A percentile compares a stretch with the other conserved stretches of the same genome.
phyloP scores from a whole-genome alignment of 169 alveolate genomes.

The Eimeria falciformis region DNA sequence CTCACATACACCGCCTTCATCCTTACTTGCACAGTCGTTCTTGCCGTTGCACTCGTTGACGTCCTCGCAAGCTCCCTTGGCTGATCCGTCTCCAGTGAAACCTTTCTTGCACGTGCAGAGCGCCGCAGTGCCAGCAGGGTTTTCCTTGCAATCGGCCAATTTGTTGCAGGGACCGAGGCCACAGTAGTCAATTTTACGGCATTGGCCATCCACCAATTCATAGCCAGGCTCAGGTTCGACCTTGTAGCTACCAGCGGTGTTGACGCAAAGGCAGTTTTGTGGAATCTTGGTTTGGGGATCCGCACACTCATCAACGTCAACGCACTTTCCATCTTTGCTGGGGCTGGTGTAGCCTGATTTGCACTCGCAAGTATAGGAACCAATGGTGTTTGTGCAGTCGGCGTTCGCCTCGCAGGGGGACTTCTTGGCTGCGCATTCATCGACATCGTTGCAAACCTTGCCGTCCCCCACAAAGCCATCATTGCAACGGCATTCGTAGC shows the following conservation, averaged over 20 bases:
- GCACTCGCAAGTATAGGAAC: slow-evolving; percentile 82
- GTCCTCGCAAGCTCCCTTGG: slow-evolving; percentile 77
- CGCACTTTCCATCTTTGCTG: slow-evolving; percentile 55
- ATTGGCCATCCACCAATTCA: slow-evolving; percentile 52
- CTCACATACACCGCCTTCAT: slow-evolving; percentile 67
- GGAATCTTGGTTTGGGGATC: slow-evolving; percentile 51
- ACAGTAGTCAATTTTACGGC: slow-evolving; percentile 81
- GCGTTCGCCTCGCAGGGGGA: slow-evolving; percentile 63
- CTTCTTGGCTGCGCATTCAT: slow-evolving; percentile 79
- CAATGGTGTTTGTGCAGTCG: slow-evolving; percentile 80
- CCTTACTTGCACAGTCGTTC: slow-evolving; percentile 24
- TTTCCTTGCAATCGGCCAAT: slow-evolving; percentile 78
- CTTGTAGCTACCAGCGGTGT: slow-evolving; percentile 81
- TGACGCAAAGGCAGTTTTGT: slow-evolving; percentile 70
- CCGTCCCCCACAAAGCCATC: slow-evolving; percentile 80
- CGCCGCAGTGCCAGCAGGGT: slow-evolving; percentile 73
- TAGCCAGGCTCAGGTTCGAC: slow-evolving; percentile 81
- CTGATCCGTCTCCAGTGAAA: slow-evolving; percentile 81
- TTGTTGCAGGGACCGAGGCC: slow-evolving; percentile 66
- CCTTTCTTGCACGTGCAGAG: slow-evolving; percentile 62
- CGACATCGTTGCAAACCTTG: slow-evolving; percentile 75
- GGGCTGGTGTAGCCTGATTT: slow-evolving; percentile 59
- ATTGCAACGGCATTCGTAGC: slow-evolving; percentile 75
- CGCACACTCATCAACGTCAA: slow-evolving; percentile 82
- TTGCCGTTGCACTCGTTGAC: slow-evolving; percentile 79